These are phyloP conservation scores for Pseudozyma sp. DNA, from an alignment of 1,284 basidiomycete species.

Conservation along the genomic window DNA sequence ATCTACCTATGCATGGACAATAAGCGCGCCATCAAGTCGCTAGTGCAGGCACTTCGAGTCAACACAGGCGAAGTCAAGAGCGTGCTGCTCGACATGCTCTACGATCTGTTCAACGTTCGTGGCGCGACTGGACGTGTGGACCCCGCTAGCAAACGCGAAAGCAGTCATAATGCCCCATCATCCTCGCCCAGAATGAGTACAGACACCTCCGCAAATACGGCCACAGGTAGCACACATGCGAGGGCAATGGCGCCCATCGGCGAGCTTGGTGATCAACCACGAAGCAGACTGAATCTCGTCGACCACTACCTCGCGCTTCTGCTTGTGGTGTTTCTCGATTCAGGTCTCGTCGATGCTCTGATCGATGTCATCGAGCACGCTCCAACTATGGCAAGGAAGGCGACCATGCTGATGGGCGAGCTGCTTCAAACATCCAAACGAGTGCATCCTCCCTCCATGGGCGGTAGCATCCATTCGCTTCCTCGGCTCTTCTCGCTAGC, in stretches of 20 bases:
- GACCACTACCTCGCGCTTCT: constrained; percentile 95
- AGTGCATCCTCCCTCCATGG: constrained; percentile 84
- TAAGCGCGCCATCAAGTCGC: constrained; percentile 83
- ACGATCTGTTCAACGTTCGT: constrained; percentile 80
- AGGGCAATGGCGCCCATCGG: constrained; percentile 22
- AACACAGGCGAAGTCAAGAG: constrained; percentile 81
- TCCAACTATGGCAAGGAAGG: constrained; percentile 68
- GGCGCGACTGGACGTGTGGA: constrained; percentile 32
- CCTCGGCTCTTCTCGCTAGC: constrained; percentile 87
- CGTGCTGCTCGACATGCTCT: constrained; percentile 86
- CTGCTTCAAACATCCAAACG: constrained; percentile 87
- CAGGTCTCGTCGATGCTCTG: constrained; percentile 75
- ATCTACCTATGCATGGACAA: constrained; percentile 94
- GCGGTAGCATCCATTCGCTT: constrained; percentile 84
- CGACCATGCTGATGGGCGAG: constrained; percentile 91
- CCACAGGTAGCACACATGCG: background rate
- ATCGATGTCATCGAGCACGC: constrained; percentile 59
- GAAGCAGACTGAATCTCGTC: constrained; percentile 78
- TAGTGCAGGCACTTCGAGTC: constrained; percentile 87
- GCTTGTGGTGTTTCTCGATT: constrained; percentile 84
- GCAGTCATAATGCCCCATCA: constrained; percentile 22
- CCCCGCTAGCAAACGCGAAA: constrained; percentile 49
- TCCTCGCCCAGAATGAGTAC: constrained; percentile 22
- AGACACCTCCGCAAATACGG: constrained; percentile 1
- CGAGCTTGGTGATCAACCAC: constrained; percentile 48